Evolutionary conservation across 2,329 filamentous ascomycete genomes (phyloP).

Genomic region (Paecilomyces sp.): DNA sequence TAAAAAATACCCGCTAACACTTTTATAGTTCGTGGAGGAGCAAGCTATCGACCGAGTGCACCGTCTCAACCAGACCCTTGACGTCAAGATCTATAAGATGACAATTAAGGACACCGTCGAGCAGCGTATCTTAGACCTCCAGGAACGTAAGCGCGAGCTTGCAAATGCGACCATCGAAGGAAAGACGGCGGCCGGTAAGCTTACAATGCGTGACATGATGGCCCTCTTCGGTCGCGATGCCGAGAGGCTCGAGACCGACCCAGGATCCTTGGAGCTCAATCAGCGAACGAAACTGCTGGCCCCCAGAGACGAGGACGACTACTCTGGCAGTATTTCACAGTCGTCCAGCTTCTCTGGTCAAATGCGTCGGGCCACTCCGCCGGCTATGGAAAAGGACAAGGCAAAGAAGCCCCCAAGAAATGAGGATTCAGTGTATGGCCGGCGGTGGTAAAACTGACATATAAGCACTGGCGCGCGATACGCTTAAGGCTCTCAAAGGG

Average conservation of each 20-base stretch:
- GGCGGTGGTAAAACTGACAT: slow-evolving; percentile 25
- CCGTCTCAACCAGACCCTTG: slow-evolving; percentile 91
- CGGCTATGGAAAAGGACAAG: slow-evolving; percentile 10
- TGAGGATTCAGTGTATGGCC: slow-evolving; percentile 37
- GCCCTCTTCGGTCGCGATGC: slow-evolving; percentile 74
- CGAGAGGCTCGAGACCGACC: slow-evolving; percentile 41
- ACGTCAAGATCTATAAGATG: slow-evolving; percentile 92
- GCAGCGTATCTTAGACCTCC: slow-evolving; percentile 86
- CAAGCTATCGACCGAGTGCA: slow-evolving; percentile 98
- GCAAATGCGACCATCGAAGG: slow-evolving; percentile 88
- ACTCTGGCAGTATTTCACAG: slow-evolving; percentile 6
- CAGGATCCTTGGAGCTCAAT: slow-evolving; percentile 26
- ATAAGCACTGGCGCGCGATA: neutral
- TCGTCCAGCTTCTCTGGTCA: slow-evolving; percentile 12
- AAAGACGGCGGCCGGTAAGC: slow-evolving; percentile 67
- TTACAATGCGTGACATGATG: slow-evolving; percentile 89
- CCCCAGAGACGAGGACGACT: slow-evolving; percentile 15
- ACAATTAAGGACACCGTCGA: slow-evolving; percentile 83
- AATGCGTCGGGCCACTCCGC: slow-evolving; percentile 10
- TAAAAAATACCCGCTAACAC: slow-evolving; percentile 5
- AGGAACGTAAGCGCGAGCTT: slow-evolving; percentile 86
- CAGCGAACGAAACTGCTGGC: slow-evolving; percentile 24
- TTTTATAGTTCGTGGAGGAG: slow-evolving; percentile 81
- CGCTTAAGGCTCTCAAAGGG: neutral
- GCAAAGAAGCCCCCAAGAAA: slow-evolving; percentile 14